Base-by-base conservation (phyloP, 306 rosid species). In the Abrus precatorius region DNA sequence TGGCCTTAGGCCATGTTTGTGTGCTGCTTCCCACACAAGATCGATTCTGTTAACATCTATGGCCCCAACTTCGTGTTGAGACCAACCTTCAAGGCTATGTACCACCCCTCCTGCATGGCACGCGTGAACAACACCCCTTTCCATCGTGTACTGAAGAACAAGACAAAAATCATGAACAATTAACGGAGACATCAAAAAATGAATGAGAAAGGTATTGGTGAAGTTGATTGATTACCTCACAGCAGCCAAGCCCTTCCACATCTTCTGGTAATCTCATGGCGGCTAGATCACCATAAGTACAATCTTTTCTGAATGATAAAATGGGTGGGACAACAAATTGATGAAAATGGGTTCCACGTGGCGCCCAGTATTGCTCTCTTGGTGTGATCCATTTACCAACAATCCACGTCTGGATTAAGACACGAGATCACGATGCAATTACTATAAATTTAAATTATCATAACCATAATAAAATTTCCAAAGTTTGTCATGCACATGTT, bases 31-130 rank as follows among this genome's bases (percentile, higher is more conserved):
- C 99, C 99, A 96, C n/a, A 96, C 99, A 5, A 90, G 48, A 81
- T 96, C 97, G 14, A 96, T 96, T 47, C 97, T 85, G 9, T 90
- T 88, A 4, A 96, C 98, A 45, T 96, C 98, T 41, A 96, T 8
- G 27, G 97, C 98, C 10, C 97, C 98, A 44, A 96, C 99, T 86
- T 96, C 99, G 9, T 93, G 97, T 84, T 96, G 98, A 48, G 78
- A 81, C 98, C 98, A 96, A 12, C 98, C 97, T 88, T 93, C 97
- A 5, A 96, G 86, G 9, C 79, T 57, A 78, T 96, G 99, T 54
- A 96, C 95, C 72, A 96, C 98, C 7, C 99, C 99, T 7, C 99
- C 99, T 2, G 98, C 99, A 84, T 96, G 99, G 72, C 99, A 96
- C 6, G 99, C 99, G 47, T 96, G 98, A 11, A 96, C 99, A 0